Conservation (phyloP, 345 rosid genomes). For the Citrus mangshanensis region DNA sequence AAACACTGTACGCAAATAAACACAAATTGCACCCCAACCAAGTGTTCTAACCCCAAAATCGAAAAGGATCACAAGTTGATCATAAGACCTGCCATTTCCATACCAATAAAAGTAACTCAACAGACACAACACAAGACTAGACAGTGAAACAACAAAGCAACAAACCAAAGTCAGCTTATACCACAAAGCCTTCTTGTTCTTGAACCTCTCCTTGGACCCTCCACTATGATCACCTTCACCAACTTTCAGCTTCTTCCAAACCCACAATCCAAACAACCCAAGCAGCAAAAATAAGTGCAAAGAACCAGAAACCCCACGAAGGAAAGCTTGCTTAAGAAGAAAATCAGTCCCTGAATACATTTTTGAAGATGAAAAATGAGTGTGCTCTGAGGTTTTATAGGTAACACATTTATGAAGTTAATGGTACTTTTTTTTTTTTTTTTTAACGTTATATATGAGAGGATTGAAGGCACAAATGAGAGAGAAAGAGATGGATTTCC, state of each 20-base stretch:
- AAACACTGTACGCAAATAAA: slow-evolving; percentile 29
- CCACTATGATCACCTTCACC: slow-evolving; percentile 10
- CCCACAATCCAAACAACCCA: slow-evolving; percentile 29
- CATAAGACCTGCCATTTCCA: slow-evolving; percentile 37
- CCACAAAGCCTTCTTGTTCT: slow-evolving; percentile 17
- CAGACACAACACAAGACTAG: slow-evolving; percentile 31
- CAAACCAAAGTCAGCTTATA: slow-evolving; percentile 31
- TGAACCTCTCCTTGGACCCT: slow-evolving; percentile 17
- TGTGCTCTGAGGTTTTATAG: neutral
- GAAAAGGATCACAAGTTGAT: slow-evolving; percentile 28
- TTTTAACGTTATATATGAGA: too few relatives aligned
- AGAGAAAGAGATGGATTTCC: neutral
- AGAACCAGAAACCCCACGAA: slow-evolving; percentile 37
- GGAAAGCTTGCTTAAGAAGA: slow-evolving; percentile 37
- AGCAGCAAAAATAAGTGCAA: slow-evolving; percentile 46
- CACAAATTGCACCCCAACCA: slow-evolving; percentile 42
- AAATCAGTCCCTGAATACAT: slow-evolving; percentile 32
- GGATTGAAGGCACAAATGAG: neutral
- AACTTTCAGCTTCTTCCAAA: slow-evolving; percentile 28
- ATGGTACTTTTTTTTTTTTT: neutral
- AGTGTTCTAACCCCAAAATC: slow-evolving; percentile 42
- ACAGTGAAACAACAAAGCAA: slow-evolving; percentile 35
- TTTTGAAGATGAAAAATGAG: neutral
- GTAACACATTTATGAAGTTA: neutral
- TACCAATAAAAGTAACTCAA: slow-evolving; percentile 39